A percentile compares a stretch with the other conserved stretches of the same genome.
phyloP scores from a whole-genome alignment of 306 rosid species.

The Neltuma alba region DNA sequence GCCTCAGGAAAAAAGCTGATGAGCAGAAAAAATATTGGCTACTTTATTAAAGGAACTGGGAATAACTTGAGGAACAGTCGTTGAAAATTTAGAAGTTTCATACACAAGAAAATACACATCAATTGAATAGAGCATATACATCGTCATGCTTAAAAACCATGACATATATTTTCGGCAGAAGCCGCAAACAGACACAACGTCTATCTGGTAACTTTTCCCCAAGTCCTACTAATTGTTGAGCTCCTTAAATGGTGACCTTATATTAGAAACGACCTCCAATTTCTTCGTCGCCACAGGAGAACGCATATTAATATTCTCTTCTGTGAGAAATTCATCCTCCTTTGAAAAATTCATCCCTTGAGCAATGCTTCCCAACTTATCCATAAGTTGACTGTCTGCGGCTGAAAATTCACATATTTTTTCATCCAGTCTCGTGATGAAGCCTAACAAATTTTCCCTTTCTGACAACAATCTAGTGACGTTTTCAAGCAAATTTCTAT shows the following conservation, averaged over 20 bases:
- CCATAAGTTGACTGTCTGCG: conserved; percentile 53
- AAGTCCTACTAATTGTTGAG: conserved; percentile 49
- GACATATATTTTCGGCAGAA: background rate
- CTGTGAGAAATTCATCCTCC: conserved; percentile 45
- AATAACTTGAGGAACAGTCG: background rate
- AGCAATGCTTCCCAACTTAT: conserved; percentile 48
- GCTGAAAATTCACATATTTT: conserved; percentile 53
- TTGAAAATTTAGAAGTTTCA: background rate
- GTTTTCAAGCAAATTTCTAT: conserved; percentile 58
- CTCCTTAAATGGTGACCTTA: conserved; percentile 69
- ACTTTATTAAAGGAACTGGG: background rate
- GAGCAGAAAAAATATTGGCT: background rate
- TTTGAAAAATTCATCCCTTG: conserved; percentile 29
- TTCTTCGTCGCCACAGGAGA: conserved; percentile 49
- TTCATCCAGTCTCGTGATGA: conserved; percentile 47
- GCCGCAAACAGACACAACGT: background rate
- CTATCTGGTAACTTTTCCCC: background rate
- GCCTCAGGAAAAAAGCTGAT: background rate
- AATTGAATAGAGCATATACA: conserved; percentile 21
- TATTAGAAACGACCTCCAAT: conserved; percentile 44
- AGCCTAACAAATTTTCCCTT: conserved; percentile 57
- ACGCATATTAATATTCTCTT: conserved; percentile 53
- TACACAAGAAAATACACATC: background rate
- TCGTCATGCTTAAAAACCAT: conserved; percentile 22
- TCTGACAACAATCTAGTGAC: conserved; percentile 57